Evolutionary conservation across 257 asterid genomes (phyloP).

Genomic region (Rehmannia glutinosa): DNA sequence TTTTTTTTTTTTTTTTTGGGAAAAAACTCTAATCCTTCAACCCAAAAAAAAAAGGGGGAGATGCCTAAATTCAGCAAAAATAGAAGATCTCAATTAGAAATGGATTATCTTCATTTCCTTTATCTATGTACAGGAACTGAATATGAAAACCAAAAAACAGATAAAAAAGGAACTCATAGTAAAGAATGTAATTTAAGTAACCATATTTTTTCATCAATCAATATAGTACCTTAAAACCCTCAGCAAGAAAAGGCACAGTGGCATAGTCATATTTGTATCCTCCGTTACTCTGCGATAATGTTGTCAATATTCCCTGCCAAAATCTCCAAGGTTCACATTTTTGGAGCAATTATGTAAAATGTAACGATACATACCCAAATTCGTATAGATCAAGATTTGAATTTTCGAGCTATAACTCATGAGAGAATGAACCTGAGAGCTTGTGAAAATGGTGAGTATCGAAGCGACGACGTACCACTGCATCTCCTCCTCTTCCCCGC

Average conservation of each 20-base stretch:
- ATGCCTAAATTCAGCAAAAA: not conserved
- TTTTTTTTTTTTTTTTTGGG: too few species aligned
- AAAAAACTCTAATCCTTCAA: not conserved
- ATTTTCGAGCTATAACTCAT: not conserved
- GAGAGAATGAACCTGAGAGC: slow-evolving; percentile 74
- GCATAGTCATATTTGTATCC: slow-evolving; percentile 86
- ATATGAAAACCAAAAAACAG: not conserved
- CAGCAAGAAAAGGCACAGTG: slow-evolving; percentile 98
- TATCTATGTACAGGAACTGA: not conserved
- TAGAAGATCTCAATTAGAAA: not conserved
- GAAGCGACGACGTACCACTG: slow-evolving; percentile 96
- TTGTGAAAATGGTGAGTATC: slow-evolving; percentile 83
- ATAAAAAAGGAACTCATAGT: too few species aligned
- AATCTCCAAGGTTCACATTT: slow-evolving; percentile 7
- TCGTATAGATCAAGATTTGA: slow-evolving; percentile 18
- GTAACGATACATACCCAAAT: not conserved
- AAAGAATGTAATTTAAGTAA: not conserved
- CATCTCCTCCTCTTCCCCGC: slow-evolving; percentile 38
- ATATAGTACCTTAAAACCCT: slow-evolving; percentile 70
- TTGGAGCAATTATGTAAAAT: not conserved
- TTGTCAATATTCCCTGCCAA: slow-evolving; percentile 86
- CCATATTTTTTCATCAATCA: not conserved
- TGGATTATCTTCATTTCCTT: not conserved
- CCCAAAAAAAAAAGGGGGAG: not conserved
- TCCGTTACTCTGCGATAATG: slow-evolving; percentile 88